Base-by-base conservation (phyloP, 176 grass and related monocot genomes). In the Oryza punctata region DNA sequence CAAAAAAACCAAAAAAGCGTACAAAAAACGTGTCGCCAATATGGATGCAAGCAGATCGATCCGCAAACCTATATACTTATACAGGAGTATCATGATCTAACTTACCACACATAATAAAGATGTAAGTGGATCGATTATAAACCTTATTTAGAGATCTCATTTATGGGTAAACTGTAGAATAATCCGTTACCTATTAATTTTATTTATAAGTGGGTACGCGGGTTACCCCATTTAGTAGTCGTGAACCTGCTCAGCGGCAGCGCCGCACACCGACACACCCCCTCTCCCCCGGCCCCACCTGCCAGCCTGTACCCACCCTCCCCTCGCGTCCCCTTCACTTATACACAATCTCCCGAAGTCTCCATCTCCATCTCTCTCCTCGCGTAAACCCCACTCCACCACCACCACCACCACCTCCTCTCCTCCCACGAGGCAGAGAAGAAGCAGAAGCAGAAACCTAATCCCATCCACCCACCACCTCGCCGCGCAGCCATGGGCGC, bases 401-500 rank as follows among this genome's bases (percentile, higher is more conserved):
- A 33, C 32, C 33, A n/a, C 63, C 73, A 77, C 68, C 52, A 41
- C 37, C 54, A 7, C 30, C 65, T 79, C 45, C 47, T 9, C 69
- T 69, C 59, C 67, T 40, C 13, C 26, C 54, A 14, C 57, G 69
- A 10, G 27, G 27, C 40, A 45, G 19, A 29, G 28, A 29, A 19
- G 2, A 0, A 16, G 46, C 44, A n/a, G 50, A 7, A 15, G 30
- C 26, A 0, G 9, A 57, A 41, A 32, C 45, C 12, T 14, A 66
- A 38, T 38, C 76, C 69, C 30, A 12, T 12, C 83, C 66, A 37
- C 66, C n/a, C 12, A 66, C 6, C 32, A 33, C 32, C 32, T 33
- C 32, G 32, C 32, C 79, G 59, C 70, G 37, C 15, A 2, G 63
- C 37, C 75, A 89, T 89, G 87, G 87, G 76, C 30, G 44, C 10